Conservation (phyloP, 2,329 filamentous ascomycete genomes). For the Trichoderma polysporum region DNA sequence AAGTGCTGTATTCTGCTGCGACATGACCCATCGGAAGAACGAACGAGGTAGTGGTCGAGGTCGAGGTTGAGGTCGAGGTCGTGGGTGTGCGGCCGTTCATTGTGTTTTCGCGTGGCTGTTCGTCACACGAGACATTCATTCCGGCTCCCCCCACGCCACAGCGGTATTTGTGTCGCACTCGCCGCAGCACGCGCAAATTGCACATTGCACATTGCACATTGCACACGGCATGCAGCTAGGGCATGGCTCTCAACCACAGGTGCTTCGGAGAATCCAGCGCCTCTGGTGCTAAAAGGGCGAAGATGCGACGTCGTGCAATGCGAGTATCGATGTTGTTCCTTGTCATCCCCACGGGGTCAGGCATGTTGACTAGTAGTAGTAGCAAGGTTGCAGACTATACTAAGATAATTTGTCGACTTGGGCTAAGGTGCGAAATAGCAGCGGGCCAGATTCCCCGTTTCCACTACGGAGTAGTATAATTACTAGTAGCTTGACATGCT, state of each 20-base stretch:
- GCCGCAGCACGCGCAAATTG: not conserved
- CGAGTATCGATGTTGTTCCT: not conserved
- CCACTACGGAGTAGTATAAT: not conserved
- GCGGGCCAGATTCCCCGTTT: not conserved
- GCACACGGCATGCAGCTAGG: not conserved
- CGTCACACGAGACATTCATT: constrained; percentile 7
- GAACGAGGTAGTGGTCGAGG: not conserved
- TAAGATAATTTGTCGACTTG: not conserved
- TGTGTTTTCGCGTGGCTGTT: constrained; percentile 18
- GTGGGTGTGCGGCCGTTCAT: constrained; percentile 1
- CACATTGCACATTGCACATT: not conserved
- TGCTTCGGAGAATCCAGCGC: not conserved
- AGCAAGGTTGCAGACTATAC: no score
- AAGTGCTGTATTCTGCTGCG: not conserved
- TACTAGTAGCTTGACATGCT: not conserved
- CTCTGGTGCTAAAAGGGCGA: not conserved
- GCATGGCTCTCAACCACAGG: not conserved
- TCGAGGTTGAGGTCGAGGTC: not conserved
- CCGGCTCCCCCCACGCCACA: constrained; percentile 10
- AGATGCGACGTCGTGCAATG: not conserved
- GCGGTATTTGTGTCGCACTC: not conserved
- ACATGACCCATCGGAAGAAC: constrained; percentile 1
- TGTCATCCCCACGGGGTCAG: not conserved
- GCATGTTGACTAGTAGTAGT: not conserved
- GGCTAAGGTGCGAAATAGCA: not conserved